A percentile compares a stretch with the other conserved stretches of the same genome.
phyloP scores from a whole-genome alignment of 169 alveolate genomes.

The Plasmodium inui region DNA sequence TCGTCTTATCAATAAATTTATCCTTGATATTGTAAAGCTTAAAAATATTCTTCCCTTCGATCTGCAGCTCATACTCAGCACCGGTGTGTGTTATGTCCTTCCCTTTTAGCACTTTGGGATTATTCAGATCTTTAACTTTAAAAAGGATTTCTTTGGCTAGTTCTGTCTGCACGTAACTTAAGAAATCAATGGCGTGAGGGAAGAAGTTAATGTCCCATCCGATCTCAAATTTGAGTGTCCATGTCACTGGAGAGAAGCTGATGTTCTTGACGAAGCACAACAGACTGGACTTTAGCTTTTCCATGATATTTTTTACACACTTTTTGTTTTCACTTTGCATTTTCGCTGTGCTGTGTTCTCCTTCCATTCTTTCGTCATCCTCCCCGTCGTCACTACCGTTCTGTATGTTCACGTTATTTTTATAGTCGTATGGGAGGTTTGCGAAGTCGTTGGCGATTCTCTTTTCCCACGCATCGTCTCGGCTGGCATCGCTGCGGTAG shows the following conservation, averaged over 20 bases:
- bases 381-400: slow-evolving; percentile 21
- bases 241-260: slow-evolving; percentile 70
- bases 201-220: slow-evolving; percentile 77
- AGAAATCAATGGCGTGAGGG: slow-evolving; percentile 81
- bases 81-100: slow-evolving; percentile 76
- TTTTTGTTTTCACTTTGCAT: slow-evolving; percentile 54
- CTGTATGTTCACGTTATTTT: slow-evolving; percentile 67
- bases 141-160: slow-evolving; percentile 77
- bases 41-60: slow-evolving; percentile 90
- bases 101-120: slow-evolving; percentile 79
- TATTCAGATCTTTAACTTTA: slow-evolving; percentile 78
- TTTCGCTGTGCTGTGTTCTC: slow-evolving; percentile 57
- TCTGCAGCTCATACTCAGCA: slow-evolving; percentile 82
- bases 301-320: slow-evolving; percentile 76
- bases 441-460: slow-evolving; percentile 40
- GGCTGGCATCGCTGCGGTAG: too few species aligned
- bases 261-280: slow-evolving; percentile 68
- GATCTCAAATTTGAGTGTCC: slow-evolving; percentile 75
- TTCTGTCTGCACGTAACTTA: slow-evolving; percentile 79
- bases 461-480: slow-evolving; percentile 76
- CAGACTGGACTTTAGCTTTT: slow-evolving; percentile 70
- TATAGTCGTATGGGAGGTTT: slow-evolving; percentile 68
- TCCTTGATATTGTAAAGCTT: slow-evolving; percentile 81
- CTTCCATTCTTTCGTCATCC: slow-evolving; percentile 17
- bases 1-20: slow-evolving; percentile 90